phyloP scores from a whole-genome alignment of 257 asterid genomes.

The Solanum pinnatisectum region DNA sequence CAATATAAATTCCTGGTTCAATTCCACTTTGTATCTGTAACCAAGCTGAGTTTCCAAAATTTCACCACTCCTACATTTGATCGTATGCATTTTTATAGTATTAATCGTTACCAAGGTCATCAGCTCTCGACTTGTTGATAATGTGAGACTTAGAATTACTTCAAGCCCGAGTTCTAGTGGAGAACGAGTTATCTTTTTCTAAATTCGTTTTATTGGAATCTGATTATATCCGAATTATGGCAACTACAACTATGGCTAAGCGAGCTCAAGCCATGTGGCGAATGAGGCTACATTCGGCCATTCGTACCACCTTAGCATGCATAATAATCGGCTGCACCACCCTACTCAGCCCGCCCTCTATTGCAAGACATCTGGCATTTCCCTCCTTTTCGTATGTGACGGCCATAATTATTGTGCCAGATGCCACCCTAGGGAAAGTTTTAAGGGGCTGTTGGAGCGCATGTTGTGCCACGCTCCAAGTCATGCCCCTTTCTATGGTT shows the following conservation, averaged over 20 bases:
- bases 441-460: slow-evolving; percentile 52
- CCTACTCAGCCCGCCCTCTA: slow-evolving; percentile 33
- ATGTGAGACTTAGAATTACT: neutral
- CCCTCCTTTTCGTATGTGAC: slow-evolving; percentile 49
- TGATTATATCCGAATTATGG: neutral
- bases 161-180: neutral
- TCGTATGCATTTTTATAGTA: neutral
- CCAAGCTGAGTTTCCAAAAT: neutral
- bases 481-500: slow-evolving; percentile 33
- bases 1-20: neutral
- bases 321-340: slow-evolving; percentile 35
- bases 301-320: slow-evolving; percentile 43
- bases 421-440: slow-evolving; percentile 41
- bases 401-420: slow-evolving; percentile 29
- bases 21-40: neutral
- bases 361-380: slow-evolving; percentile 17
- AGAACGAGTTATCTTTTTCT: neutral
- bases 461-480: slow-evolving; percentile 38
- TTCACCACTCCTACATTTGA: neutral
- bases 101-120: neutral
- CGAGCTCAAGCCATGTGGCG: slow-evolving; percentile 38
- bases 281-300: slow-evolving; percentile 43
- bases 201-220: neutral
- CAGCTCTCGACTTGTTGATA: neutral
- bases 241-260: slow-evolving; percentile 17